Conservation (phyloP, 768 basidiomycete species). For the Pholiota conissans region DNA sequence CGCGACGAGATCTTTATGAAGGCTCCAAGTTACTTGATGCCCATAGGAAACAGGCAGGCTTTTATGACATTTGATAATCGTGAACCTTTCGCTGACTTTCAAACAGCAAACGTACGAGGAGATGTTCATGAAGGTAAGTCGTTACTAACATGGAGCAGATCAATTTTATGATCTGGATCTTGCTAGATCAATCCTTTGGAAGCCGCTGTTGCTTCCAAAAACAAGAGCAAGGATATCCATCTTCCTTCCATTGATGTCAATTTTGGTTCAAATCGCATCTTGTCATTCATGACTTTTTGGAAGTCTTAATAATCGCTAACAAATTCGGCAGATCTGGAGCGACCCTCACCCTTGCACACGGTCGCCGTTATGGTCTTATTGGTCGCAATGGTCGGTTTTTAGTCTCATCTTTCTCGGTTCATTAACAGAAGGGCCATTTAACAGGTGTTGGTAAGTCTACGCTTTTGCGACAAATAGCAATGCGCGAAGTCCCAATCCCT, state of each 20-base stretch:
- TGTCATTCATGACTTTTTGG: constrained; percentile 43
- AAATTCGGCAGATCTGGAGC: constrained; percentile 65
- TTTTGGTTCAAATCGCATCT: constrained; percentile 92
- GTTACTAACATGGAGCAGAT: not conserved
- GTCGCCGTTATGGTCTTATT: constrained; percentile 89
- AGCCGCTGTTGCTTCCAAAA: constrained; percentile 72
- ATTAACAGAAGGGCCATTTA: constrained; percentile 1
- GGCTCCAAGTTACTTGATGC: constrained; percentile 94
- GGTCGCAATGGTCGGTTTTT: constrained; percentile 69
- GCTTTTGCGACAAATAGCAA: constrained; percentile 87
- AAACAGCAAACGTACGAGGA: constrained; percentile 94
- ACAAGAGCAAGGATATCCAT: constrained; percentile 98
- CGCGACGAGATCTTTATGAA: constrained; percentile 88
- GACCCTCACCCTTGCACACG: constrained; percentile 83
- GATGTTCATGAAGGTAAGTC: constrained; percentile 92
- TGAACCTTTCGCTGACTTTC: not conserved
- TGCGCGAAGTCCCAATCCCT: constrained; percentile 93
- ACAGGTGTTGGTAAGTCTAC: constrained; percentile 95
- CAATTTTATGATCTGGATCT: not conserved
- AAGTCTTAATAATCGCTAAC: constrained; percentile 2
- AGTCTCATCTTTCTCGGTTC: not conserved
- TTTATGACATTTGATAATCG: not conserved
- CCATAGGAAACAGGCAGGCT: constrained; percentile 79
- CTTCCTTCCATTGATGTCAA: constrained; percentile 94
- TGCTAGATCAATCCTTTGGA: constrained; percentile 89